phyloP scores from a whole-genome alignment of 2,329 filamentous ascomycete species.

The Trichoderma guizhouense region DNA sequence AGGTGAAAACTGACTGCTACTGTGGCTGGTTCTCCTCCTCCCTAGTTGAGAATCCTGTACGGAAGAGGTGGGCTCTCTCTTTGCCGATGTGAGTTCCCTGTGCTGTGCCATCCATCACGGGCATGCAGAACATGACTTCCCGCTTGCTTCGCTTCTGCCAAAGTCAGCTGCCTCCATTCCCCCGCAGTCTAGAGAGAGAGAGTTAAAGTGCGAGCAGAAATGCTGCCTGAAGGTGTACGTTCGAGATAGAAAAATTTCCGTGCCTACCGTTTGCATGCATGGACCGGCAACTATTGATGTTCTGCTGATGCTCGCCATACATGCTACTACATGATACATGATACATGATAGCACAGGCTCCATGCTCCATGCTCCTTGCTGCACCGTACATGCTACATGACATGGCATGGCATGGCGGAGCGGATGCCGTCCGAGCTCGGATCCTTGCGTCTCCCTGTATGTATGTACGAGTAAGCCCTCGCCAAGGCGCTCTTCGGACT shows the following conservation, averaged over 20 bases:
- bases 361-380: background rate
- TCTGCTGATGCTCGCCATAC: conserved; percentile 14
- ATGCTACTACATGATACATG: background rate
- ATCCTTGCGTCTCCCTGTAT: conserved; percentile 1
- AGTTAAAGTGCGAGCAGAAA: background rate
- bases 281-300: background rate
- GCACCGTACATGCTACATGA: background rate
- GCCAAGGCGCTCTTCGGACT: conserved; percentile 2
- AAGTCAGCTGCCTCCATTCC: conserved; percentile 11
- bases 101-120: conserved; percentile 5
- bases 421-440: conserved; percentile 8
- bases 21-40: background rate
- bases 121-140: conserved; percentile 4
- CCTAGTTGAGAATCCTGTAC: background rate
- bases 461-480: background rate
- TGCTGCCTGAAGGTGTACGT: background rate
- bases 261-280: conserved; percentile 14
- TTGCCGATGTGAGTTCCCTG: background rate
- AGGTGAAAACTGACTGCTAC: no score
- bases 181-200: background rate
- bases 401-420: conserved; percentile 6
- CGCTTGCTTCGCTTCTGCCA: background rate
- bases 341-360: background rate
- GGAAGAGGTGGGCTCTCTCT: background rate
- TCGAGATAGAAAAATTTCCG: background rate